Evolutionary conservation across 169 alveolate species (phyloP), one percentile per base, ranked within the genome.

Genomic region (Eimeria acervulina): DNA sequence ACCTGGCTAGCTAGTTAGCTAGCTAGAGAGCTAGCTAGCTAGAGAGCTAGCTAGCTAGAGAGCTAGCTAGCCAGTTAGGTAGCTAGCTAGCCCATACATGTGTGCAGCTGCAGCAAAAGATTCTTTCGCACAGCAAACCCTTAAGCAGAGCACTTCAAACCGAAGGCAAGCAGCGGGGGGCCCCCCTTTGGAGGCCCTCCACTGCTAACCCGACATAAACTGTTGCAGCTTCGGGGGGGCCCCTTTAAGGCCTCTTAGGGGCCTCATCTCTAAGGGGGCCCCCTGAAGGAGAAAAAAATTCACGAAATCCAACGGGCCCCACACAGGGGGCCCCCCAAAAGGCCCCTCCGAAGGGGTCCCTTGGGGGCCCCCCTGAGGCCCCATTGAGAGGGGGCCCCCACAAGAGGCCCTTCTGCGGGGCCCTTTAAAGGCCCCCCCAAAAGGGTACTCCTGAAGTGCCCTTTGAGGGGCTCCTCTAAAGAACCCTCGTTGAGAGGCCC

Each of bases 1-100:
- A 51, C 59, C 59, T 51, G 59, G 55, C 42, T 28, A 68, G 44
- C 28, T 28, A 17, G n/a, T 7, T 21, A 59, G 68, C 68, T 59
- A 59, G 19, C 68, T 59, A 21, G 47, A 12, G 21, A 31, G 44
- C 81, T 70, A 31, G 40, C 81, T 70, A 28, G 81, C 81, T 70
- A 36, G 81, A 21, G 0, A 17, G 59, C 15, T 70, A 21, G 81
- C 81, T 70, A 31, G 81, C 59, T 36, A 70, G 7, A 21, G 7
- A 31, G 47, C 0, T 70, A 70, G 81, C 81, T 28, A 31, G 81
- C 81, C 21, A 70, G 80, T 42, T 19, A 21, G 80, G 17, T 68
- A 19, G 81, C 81, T 70, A 70, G 81, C 81, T 70, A 70, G 81
- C 4, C n/a, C n/a, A n/a, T 70, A 26, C 21, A 40, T 70, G 17